A percentile compares a stretch with the other conserved stretches of the same genome.
Evolutionary conservation across 495 filamentous ascomycete genomes (phyloP).

Genomic region (Aspergillus olivimuriae): DNA sequence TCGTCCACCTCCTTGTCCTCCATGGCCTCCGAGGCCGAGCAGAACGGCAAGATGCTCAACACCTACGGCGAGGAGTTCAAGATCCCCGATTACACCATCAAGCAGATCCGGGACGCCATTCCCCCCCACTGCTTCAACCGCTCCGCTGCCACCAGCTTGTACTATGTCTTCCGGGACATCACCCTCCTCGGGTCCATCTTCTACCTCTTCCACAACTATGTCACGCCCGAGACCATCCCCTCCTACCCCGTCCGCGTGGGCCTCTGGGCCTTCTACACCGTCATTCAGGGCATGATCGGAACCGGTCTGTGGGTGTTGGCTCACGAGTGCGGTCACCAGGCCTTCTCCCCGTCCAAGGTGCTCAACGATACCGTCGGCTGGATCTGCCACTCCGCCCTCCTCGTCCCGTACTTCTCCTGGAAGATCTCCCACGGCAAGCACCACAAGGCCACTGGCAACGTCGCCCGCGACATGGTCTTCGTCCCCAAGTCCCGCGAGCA

Average conservation of each 20-base stretch:
- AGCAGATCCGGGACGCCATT: slow-evolving; percentile 60
- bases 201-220: slow-evolving; percentile 58
- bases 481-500: slow-evolving; percentile 76
- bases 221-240: slow-evolving; percentile 57
- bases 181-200: slow-evolving; percentile 49
- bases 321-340: slow-evolving; percentile 70
- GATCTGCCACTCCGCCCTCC: slow-evolving; percentile 71
- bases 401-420: slow-evolving; percentile 91
- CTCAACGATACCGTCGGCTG: slow-evolving; percentile 85
- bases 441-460: slow-evolving; percentile 92
- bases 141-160: slow-evolving; percentile 51
- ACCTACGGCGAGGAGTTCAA: slow-evolving; percentile 65
- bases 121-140: slow-evolving; percentile 60
- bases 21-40: slow-evolving; percentile 55
- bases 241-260: slow-evolving; percentile 39
- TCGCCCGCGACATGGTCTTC: slow-evolving; percentile 98
- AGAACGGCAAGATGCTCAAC: slow-evolving; percentile 53
- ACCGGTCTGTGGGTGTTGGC: slow-evolving; percentile 68
- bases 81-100: slow-evolving; percentile 66
- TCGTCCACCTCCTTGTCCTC: slow-evolving; percentile 91
- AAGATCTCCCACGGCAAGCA: slow-evolving; percentile 91
- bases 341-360: slow-evolving; percentile 73
- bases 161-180: slow-evolving; percentile 59
- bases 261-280: slow-evolving; percentile 56
- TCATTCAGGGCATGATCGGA: slow-evolving; percentile 59